Evolutionary conservation across 805 yeast species (phyloP).

Genomic region (Kodamaea nitidulidarum): DNA sequence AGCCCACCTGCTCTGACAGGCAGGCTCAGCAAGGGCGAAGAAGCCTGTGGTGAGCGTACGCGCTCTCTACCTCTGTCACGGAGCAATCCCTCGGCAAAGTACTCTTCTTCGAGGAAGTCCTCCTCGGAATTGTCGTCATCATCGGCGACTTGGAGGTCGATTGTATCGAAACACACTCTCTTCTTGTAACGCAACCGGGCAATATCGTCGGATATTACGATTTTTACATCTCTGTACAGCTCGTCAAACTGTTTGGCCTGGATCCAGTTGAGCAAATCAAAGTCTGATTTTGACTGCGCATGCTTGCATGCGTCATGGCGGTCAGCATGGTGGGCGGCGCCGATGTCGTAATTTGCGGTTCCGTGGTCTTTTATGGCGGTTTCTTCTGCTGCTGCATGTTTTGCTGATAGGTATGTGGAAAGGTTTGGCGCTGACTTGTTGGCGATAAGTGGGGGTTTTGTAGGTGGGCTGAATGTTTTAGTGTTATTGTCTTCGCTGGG

Average conservation of each 20-base stretch:
- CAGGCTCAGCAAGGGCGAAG: slow-evolving; percentile 8
- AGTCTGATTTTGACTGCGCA: slow-evolving; percentile 5
- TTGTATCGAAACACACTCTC: slow-evolving; percentile 54
- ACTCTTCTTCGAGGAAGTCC: neutral
- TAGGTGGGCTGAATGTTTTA: too few species aligned
- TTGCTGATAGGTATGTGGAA: neutral
- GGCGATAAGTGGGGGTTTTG: neutral
- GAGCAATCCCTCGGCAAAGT: neutral
- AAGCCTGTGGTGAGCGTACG: slow-evolving; percentile 7
- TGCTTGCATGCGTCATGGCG: neutral
- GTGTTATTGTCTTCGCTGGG: too few species aligned
- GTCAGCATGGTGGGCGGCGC: neutral
- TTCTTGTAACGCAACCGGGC: slow-evolving; percentile 17
- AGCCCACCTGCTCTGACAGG: slow-evolving; percentile 8
- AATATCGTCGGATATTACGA: slow-evolving; percentile 13
- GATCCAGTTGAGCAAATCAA: slow-evolving; percentile 13
- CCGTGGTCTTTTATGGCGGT: neutral
- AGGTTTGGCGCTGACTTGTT: slow-evolving; percentile 4
- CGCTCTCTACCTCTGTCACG: slow-evolving; percentile 7
- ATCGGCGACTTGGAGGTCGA: slow-evolving; percentile 34
- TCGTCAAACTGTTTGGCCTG: slow-evolving; percentile 16
- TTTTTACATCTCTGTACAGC: slow-evolving; percentile 19
- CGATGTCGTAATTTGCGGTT: neutral
- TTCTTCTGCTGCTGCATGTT: neutral
- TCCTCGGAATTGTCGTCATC: slow-evolving; percentile 14